Evolutionary conservation across 75 land plant species (phyloP).

Genomic region (Larix kaempferi): DNA sequence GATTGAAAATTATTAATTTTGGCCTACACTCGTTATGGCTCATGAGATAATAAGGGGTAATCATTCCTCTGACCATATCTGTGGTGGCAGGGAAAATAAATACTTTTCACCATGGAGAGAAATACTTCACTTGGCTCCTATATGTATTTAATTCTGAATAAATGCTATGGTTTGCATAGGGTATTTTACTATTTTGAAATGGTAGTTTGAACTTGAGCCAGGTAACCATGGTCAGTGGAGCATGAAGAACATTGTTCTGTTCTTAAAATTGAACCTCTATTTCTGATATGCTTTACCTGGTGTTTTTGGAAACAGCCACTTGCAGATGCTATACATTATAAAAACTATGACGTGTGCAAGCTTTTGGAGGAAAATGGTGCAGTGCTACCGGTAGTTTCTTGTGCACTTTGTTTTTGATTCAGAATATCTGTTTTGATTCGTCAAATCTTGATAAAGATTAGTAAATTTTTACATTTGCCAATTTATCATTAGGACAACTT

Average conservation of each 20-base stretch:
- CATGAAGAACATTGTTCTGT: not conserved
- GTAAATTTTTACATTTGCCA: not conserved
- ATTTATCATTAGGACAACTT: not conserved
- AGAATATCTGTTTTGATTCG: not conserved
- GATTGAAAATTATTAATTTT: too few relatives aligned
- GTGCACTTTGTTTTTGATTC: not conserved
- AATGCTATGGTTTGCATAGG: too few relatives aligned
- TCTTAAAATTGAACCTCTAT: not conserved
- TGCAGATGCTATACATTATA: constrained; percentile 89
- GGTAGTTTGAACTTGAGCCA: not conserved
- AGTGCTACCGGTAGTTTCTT: constrained; percentile 43
- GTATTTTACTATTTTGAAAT: too few relatives aligned
- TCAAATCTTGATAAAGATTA: not conserved
- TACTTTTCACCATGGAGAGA: too few relatives aligned
- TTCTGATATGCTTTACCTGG: not conserved
- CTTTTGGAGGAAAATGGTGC: constrained; percentile 78
- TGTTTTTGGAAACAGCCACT: constrained; percentile 60
- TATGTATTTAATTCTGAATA: too few relatives aligned
- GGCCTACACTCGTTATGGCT: too few relatives aligned
- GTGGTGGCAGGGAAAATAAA: too few relatives aligned
- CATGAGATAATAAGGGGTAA: too few relatives aligned
- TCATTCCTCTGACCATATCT: too few relatives aligned
- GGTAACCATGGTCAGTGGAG: not conserved
- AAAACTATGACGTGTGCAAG: constrained; percentile 63
- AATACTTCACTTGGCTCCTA: too few relatives aligned